These are phyloP conservation scores for Malassezia arunalokei DNA, from an alignment of 1,284 basidiomycete genomes.

Conservation along the genomic window DNA sequence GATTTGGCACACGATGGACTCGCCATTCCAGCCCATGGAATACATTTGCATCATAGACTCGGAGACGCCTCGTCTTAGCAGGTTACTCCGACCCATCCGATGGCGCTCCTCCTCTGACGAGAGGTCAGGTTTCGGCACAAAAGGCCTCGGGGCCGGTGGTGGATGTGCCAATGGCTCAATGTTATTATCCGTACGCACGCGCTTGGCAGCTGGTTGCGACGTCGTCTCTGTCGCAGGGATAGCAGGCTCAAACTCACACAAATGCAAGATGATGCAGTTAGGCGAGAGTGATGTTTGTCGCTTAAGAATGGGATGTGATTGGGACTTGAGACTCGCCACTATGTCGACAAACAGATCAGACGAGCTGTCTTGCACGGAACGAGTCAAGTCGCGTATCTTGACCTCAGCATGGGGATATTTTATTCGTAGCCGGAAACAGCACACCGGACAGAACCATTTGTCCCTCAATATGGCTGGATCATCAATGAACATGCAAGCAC, in stretches of 20 bases:
- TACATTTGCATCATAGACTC: slow-evolving; percentile 40
- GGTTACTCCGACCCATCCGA: slow-evolving; percentile 33
- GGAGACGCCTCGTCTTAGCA: slow-evolving; percentile 38
- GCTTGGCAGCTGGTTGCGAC: not conserved
- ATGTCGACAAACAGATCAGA: slow-evolving; percentile 38
- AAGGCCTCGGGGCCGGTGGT: not conserved
- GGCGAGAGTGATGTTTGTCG: slow-evolving; percentile 29
- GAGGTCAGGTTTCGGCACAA: not conserved
- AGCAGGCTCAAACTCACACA: slow-evolving; percentile 39
- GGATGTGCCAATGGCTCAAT: not conserved
- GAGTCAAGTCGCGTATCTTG: slow-evolving; percentile 30
- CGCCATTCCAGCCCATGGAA: slow-evolving; percentile 41
- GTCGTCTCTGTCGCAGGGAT: slow-evolving; percentile 10
- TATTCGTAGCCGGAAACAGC: slow-evolving; percentile 41
- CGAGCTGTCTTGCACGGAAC: slow-evolving; percentile 14
- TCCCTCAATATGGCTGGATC: slow-evolving; percentile 24
- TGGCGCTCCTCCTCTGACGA: slow-evolving; percentile 23
- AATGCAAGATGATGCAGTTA: slow-evolving; percentile 35
- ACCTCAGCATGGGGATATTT: slow-evolving; percentile 42
- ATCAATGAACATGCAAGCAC: slow-evolving; percentile 34
- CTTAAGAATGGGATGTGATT: slow-evolving; percentile 33
- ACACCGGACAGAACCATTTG: slow-evolving; percentile 44
- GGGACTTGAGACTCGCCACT: slow-evolving; percentile 35
- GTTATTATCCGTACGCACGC: not conserved
- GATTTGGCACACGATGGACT: slow-evolving; percentile 32